These are phyloP conservation scores for Simplicillium sp. DNA, from an alignment of 2,329 filamentous ascomycete species.

Conservation along the genomic window DNA sequence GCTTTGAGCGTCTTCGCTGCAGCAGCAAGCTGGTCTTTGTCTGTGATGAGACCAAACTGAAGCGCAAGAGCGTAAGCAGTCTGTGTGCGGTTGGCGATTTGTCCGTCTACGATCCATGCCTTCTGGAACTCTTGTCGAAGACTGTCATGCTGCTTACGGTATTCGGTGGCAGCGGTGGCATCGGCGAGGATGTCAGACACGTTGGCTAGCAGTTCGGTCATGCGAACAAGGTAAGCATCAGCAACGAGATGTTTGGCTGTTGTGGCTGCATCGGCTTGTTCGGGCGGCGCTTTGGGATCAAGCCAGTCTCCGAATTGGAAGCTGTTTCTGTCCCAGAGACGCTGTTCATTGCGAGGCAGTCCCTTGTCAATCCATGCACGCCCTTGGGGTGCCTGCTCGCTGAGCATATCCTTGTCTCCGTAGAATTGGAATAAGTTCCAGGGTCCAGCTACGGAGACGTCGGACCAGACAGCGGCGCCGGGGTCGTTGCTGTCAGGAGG, in stretches of 20 bases:
- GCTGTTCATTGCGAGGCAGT: conserved; percentile 19
- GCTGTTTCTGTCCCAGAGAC: conserved; percentile 27
- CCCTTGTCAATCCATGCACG: conserved; percentile 27
- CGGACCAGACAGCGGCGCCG: conserved; percentile 6
- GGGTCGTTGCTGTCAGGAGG: conserved; percentile 11
- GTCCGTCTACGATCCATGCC: conserved; percentile 19
- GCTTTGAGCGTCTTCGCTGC: conserved; percentile 18
- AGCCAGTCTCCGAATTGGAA: conserved; percentile 38
- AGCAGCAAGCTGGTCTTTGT: conserved; percentile 8
- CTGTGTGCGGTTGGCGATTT: conserved; percentile 26
- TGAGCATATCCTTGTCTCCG: conserved; percentile 24
- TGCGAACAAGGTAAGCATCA: conserved; percentile 35
- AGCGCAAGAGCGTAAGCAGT: conserved; percentile 28
- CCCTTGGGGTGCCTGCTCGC: conserved; percentile 28
- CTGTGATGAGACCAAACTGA: conserved; percentile 23
- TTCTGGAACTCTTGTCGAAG: conserved; percentile 18
- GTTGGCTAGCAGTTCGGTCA: conserved; percentile 25
- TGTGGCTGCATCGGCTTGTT: conserved; percentile 25
- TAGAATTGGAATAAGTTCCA: conserved; percentile 29
- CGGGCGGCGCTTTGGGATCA: conserved; percentile 32
- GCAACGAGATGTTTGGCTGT: conserved; percentile 32
- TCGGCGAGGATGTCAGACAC: conserved; percentile 23
- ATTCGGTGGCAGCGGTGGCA: conserved; percentile 13
- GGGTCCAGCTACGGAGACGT: conserved; percentile 18
- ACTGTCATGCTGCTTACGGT: conserved; percentile 10